Conservation (phyloP, 331 rosid genomes). For the Acacia concinna region DNA sequence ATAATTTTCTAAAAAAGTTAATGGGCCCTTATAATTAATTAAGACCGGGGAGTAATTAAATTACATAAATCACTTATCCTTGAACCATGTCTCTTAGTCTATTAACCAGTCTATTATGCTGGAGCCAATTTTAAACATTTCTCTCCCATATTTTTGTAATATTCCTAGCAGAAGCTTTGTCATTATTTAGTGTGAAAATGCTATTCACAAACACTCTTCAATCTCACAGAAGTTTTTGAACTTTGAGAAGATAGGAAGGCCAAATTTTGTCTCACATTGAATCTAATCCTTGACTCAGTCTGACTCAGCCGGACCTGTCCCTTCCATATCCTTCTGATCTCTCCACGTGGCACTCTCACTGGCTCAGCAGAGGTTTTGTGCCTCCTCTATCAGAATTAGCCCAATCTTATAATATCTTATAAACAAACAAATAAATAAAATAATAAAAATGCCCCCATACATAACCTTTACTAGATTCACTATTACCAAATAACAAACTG, state of each 20-base stretch:
- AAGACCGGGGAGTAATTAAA: no score
- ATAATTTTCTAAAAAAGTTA: no score
- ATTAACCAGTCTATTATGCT: no score
- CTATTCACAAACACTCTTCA: slow-evolving; percentile 42
- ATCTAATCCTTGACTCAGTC: slow-evolving; percentile 64
- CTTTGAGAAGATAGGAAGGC: background rate
- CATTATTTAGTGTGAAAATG: slow-evolving; percentile 23
- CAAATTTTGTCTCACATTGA: slow-evolving; percentile 38
- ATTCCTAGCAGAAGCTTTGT: background rate
- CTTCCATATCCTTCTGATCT: slow-evolving; percentile 49
- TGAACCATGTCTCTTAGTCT: no score
- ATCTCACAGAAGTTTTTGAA: background rate
- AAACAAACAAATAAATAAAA: background rate
- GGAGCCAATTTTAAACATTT: no score
- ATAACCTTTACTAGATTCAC: slow-evolving; percentile 33
- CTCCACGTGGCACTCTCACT: slow-evolving; percentile 71
- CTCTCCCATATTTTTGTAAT: background rate
- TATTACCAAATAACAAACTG: slow-evolving; percentile 21
- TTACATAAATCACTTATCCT: no score
- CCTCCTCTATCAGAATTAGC: slow-evolving; percentile 25
- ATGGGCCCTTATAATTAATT: no score
- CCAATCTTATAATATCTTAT: background rate
- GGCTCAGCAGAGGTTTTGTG: slow-evolving; percentile 42
- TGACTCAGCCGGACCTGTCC: slow-evolving; percentile 61
- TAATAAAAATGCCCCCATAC: background rate